Conservation (phyloP, 1,284 basidiomycete species). For the Flammula alnicola region DNA sequence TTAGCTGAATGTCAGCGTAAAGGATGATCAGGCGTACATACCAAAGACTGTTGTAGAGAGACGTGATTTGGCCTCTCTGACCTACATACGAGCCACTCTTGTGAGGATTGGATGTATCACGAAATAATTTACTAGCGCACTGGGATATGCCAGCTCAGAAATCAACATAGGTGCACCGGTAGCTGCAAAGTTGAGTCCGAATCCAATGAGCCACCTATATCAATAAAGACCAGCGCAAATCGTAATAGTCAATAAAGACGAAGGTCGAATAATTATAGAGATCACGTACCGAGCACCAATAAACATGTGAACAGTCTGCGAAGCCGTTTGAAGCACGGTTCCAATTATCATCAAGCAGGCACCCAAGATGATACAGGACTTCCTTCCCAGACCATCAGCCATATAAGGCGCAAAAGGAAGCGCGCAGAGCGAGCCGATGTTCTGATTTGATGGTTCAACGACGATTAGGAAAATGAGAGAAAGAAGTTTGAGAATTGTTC, state of each 20-base stretch:
- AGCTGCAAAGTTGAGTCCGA: slow-evolving; percentile 23
- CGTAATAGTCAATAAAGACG: no score
- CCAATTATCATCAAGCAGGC: slow-evolving; percentile 21
- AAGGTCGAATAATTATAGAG: background rate
- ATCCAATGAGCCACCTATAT: slow-evolving; percentile 22
- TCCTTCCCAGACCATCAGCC: slow-evolving; percentile 21
- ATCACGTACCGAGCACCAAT: slow-evolving; percentile 21
- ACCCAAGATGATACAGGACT: slow-evolving; percentile 19
- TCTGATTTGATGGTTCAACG: slow-evolving; percentile 3
- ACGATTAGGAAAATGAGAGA: background rate
- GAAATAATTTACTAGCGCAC: slow-evolving; percentile 5
- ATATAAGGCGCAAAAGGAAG: slow-evolving; percentile 25
- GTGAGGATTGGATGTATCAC: background rate
- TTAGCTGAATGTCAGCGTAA: no score
- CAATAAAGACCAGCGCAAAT: background rate
- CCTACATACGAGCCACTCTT: slow-evolving; percentile 1
- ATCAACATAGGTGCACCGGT: slow-evolving; percentile 24
- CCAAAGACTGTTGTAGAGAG: slow-evolving; percentile 26
- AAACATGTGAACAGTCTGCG: slow-evolving; percentile 25
- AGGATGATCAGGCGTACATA: slow-evolving; percentile 13
- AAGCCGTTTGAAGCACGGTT: slow-evolving; percentile 23
- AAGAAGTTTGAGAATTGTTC: background rate
- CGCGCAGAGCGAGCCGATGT: slow-evolving; percentile 23
- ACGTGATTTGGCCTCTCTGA: slow-evolving; percentile 23
- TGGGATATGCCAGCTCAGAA: slow-evolving; percentile 25